Evolutionary conservation across 169 alveolate genomes (phyloP), one percentile per base, ranked within the genome.

Genomic region (Plasmodium vivax): DNA sequence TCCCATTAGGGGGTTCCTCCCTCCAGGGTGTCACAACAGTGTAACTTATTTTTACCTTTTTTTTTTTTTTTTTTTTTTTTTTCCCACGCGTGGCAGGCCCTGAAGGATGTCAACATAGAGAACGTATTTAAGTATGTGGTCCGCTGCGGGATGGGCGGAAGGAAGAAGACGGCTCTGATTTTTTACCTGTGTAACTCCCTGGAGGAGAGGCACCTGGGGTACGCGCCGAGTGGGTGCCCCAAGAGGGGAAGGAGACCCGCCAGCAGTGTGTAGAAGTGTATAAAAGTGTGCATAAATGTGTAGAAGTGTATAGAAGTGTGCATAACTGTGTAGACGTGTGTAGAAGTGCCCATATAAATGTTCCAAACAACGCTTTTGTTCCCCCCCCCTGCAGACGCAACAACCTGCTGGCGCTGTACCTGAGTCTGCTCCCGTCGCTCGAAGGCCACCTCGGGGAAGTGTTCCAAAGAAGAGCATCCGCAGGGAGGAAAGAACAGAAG

Each of bases 151-250:
- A 54, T 23, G 32, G 94, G 43, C 19, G 47, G 77, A 16, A 87
- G 41, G 54, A 47, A 54, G 9, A 87, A 87, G 19, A 54, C 54
- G 47, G 23, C 34, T 14, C 80, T 87, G 38, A 10, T 87, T 34
- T 54, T 77, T 79, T 87, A 87, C 36, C 27, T 87, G 41, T 87
- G 94, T 43, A 87, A 87, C 82, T 41, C 32, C 14, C 80, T 87
- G 0, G 88, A 87, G 94, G 87, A 87, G 41, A 80, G 58, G 5
- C 94, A 87, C 32, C 3, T 87, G 68, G 41, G 7, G 94, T 74
- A 88, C 12, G 62, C 12, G 23, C 62, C 27, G 16, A 51, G 2
- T 51, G 62, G 27, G 23, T 51, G 62, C 27, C 62, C 12, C 34
- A 88, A 38, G 41, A 74, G 27, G 62, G 27, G 41, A 85, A 74